Base-by-base conservation (phyloP, 805 yeast genomes). In the Yamadazyma paraphyllophila region DNA sequence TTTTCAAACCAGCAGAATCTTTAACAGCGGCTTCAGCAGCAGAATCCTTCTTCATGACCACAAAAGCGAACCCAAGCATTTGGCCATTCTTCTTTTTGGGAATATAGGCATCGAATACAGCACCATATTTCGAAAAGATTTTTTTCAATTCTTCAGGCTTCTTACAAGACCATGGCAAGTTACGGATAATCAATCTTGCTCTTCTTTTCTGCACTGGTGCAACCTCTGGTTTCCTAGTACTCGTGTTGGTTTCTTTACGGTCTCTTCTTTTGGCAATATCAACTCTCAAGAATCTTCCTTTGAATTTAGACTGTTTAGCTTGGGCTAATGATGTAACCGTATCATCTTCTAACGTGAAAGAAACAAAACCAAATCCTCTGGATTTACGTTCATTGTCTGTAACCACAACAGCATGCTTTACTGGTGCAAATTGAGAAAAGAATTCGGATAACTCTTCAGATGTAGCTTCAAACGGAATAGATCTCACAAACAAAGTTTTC, bases 161-260 rank as follows among this genome's bases (percentile, higher is more conserved):
- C 60, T 92, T 81, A 38, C 94, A 83, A 12, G 96, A 84, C 99
- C 99, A 94, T 10, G 99, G 99, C 65, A 94, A 77, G 62, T 94
- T 94, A 60, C 99, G 78, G 32, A 94, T 75, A 54, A 94, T 90
- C 47, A 94, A 71, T 55, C 96, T 81, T 2, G 98, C 91, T 54
- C 85, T 80, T 64, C 96, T 83, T 60, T 85, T 85, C 54, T 83
- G 88, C n/a, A 78, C 74, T 15, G 71, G 74, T 40, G 69, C 69
- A 11, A 38, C 43, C 44, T 46, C 51, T 7, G 36, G 45, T 15
- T 45, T 36, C 25, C 38, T 34, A 10, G 36, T n/a, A 34, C 36
- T 42, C 13, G 41, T 35, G 6, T 41, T 48, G n/a, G 48, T 50
- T 29, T 62, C 67, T 46, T 76, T 75, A 66, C 98, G 84, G 31